Evolutionary conservation across 75 land plant genomes (phyloP), one percentile per base, ranked within the genome.

Genomic region (Isoetes taiwanensis): DNA sequence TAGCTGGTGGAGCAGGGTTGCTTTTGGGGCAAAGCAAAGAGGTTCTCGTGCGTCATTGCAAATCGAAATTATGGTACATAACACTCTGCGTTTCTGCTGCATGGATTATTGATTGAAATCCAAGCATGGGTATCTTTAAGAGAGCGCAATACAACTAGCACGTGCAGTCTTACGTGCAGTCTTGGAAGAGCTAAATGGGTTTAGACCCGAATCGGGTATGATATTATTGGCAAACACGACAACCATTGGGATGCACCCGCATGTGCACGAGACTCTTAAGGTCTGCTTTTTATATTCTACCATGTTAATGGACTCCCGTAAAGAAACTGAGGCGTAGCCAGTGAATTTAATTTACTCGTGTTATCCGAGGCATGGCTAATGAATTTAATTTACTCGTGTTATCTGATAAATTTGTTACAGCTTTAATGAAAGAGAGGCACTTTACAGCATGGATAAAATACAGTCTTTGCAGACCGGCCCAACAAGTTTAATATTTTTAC

Each of bases 1-100:
- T 94, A 56, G 98, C 98, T 64, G 98, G 95, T 32, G 98, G 98
- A 57, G 98, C 95, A 41, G 98, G 98, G 6, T 93, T 76, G 98
- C 98, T 54, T 87, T 75, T 84, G 98, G 98, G 43, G 98, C 98
- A 43, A 87, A 81, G 66, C 67, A 71, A 43, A 86, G 83, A 59
- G 90, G 89, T 11, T 85, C 95, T 24, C 75, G 74, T 62, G 81
- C 87, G 80, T 77, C 0, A 84, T 93, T 74, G 95, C 98, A 41
- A 87, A 93, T 57, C 78, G 89, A 14, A 81, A 81, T 38, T 81
- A 56, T 75, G 94, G 97, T 91, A 76, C 27, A 43, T 34, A 16
- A 21, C 19, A 48, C 28, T 27, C 11, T 34, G 16, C 24, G 27
- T 27, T 53, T 17, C 21, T n/a, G 5, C 16, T 57, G 23, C 42